phyloP scores from a whole-genome alignment of 208 protist genomes.

The Leishmania tropica region DNA sequence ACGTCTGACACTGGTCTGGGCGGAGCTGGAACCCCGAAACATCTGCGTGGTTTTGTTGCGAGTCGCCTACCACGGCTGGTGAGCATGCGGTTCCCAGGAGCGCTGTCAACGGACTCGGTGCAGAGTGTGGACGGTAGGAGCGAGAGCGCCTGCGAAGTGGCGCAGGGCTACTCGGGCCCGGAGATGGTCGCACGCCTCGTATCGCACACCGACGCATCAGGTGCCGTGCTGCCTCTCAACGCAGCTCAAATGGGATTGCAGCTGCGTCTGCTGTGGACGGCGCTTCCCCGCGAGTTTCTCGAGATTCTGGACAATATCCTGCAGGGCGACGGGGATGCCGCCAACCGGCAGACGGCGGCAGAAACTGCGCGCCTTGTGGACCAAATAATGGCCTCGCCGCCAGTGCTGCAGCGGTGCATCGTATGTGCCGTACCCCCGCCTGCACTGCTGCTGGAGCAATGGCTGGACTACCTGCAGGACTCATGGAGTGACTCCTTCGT shows the following conservation, averaged over 20 bases:
- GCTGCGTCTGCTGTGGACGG: neutral
- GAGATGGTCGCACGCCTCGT: no score
- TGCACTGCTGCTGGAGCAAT: neutral
- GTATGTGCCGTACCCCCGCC: neutral
- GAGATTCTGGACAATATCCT: neutral
- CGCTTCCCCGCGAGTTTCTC: neutral
- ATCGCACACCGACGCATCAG: no score
- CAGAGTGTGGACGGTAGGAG: neutral
- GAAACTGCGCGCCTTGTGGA: neutral
- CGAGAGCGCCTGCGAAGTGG: neutral
- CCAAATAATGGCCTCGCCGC: neutral
- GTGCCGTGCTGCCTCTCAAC: neutral
- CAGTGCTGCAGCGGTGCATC: neutral
- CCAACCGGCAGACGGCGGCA: neutral
- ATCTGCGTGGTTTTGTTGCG: neutral
- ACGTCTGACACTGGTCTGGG: neutral
- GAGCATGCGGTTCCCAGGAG: neutral
- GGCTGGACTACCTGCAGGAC: neutral
- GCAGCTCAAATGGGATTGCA: neutral
- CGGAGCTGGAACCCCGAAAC: neutral
- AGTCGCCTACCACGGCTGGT: neutral
- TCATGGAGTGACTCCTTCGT: neutral
- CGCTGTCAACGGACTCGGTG: neutral
- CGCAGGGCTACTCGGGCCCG: no score
- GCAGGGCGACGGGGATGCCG: neutral